Evolutionary conservation across 495 filamentous ascomycete species (phyloP), one percentile per base, ranked within the genome.

Genomic region (Terfezia claveryi): DNA sequence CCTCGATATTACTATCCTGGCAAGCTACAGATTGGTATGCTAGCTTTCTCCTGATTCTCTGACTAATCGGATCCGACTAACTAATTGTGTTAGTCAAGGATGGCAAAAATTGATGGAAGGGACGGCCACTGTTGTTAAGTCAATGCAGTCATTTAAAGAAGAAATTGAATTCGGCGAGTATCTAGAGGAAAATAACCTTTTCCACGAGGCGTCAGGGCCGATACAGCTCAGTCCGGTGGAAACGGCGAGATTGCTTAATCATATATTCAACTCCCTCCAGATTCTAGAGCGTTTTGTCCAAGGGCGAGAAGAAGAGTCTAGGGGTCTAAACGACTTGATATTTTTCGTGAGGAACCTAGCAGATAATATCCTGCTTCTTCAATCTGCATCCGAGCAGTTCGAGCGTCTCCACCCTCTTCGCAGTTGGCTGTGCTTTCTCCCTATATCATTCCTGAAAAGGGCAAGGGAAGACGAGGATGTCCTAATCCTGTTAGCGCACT

Each of bases 11-110:
- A 51, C 73, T 98, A 49, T 89, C 89, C 50, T 98, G 92, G 92
- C 91, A 96, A 70, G 83, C 85, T 56, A 87, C 81, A 59, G 91
- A 96, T 70, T 95, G 87, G 91, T 94, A 73, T 74, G 85, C 73
- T 62, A 50, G 36, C 57, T 54, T 56, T 51, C 58, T 53, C 56
- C 46, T 57, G 51, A 54, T 54, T 54, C 41, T 46, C 54, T 44
- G 38, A 52, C 49, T 57, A 55, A 54, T 49, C 52, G 53, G 41
- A 51, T 56, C 32, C 52, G 55, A 4, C 56, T 54, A 38, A 54
- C 46, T 69, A 67, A 64, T 38, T 67, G 56, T 62, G 58, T 56
- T 63, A 95, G 88, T 83, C 80, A 80, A 65, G 81, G 78, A 65
- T 95, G 89, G 89, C 82, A 80, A 54, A 87, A 85, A 55, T 71